These are phyloP conservation scores for Globomyces pollinis-pini DNA, from an alignment of 192 early-diverging fungal genomes.

Conservation along the genomic window DNA sequence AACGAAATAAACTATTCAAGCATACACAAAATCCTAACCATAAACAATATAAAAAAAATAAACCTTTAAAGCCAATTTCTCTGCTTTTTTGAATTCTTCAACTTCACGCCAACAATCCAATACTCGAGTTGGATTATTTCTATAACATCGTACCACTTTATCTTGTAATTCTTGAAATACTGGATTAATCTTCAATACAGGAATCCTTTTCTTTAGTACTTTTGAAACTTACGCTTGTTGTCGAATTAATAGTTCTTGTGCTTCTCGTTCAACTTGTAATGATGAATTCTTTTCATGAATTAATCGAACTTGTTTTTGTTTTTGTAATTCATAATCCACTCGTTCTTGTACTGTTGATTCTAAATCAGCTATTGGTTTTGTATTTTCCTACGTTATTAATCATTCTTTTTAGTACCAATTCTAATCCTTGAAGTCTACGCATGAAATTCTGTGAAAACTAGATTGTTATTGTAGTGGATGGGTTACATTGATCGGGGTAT, in stretches of 20 bases:
- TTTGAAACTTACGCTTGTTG: too few relatives aligned
- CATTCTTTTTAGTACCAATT: conserved; percentile 12
- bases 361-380: conserved; percentile 1
- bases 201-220: too few relatives aligned
- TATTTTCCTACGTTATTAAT: too few relatives aligned
- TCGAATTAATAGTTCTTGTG: conserved; percentile 30
- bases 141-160: conserved; percentile 30
- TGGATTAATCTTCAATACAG: conserved; percentile 6
- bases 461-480: neutral
- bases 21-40: too few relatives aligned
- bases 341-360: conserved; percentile 25
- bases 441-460: conserved; percentile 23
- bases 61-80: conserved; percentile 19
- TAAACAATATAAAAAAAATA: too few relatives aligned
- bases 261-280: conserved; percentile 33
- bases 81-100: conserved; percentile 44
- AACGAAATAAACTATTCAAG: too few relatives aligned
- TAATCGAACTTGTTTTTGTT: conserved; percentile 23
- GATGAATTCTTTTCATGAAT: conserved; percentile 33
- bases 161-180: conserved; percentile 17
- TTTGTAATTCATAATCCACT: conserved; percentile 28
- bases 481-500: neutral
- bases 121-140: conserved; percentile 37
- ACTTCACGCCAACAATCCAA: conserved; percentile 62
- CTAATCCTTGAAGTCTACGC: conserved; percentile 20